Evolutionary conservation across 768 basidiomycete genomes (phyloP), one percentile per base, ranked within the genome.

Genomic region (Boletus pseudo-olivaceus): DNA sequence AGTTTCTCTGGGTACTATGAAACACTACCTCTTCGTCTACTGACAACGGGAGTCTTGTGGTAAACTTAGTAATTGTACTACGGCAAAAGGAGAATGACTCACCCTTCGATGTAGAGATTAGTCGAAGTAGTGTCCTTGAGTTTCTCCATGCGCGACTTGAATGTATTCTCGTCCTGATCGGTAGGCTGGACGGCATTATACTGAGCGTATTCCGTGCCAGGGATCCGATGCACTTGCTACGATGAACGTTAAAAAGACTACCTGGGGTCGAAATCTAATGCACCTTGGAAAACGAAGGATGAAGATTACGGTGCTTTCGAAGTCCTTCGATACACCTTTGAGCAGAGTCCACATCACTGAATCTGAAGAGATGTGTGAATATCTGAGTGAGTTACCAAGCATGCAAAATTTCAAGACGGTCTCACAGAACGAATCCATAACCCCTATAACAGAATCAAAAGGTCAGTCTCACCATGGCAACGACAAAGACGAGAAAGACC

Each of bases 201-300:
- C 35, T 76, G 76, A 8, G 83, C 78, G 61, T 87, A 88, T 41
- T 76, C 67, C 2, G 88, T 87, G 10, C 89, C 89, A 7, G 88
- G 89, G 42, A 92, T 91, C 65, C 90, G 89, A 71, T 92, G 89
- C n/a, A 86, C 76, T 73, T 78, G 81, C 81, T 82, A 56, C 34
- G 30, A 46, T 15, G 27, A 30, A 37, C 30, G 51, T 58, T 42
- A 55, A 30, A 53, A 23, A n/a, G 14, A 44, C 1, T 19, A 7
- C 10, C 7, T 26, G 20, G 11, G 15, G 34, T 58, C 12, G 23
- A 56, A 45, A 44, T 20, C 15, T 20, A 38, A 60, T 67, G 6
- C 53, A 87, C 90, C 80, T 93, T 92, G 51, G 91, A 91, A 64
- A 90, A 91, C 3, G 90, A 90, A 1, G 90, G 91, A 64, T 93